Evolutionary conservation across 1,139 yeast species (phyloP).

Genomic region (Suzukiozyma palmioleophila): DNA sequence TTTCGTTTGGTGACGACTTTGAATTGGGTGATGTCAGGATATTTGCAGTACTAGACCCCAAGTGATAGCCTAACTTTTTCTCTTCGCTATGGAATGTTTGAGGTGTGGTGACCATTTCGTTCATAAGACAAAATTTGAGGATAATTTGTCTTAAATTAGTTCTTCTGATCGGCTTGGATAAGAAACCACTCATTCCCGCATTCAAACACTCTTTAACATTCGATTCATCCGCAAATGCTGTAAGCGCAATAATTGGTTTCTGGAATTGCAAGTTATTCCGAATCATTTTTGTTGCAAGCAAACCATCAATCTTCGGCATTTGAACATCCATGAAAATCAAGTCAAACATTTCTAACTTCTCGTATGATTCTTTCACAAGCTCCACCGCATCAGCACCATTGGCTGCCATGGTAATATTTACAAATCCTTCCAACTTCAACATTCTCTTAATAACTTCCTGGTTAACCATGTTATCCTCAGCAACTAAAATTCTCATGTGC

Average conservation of each 20-base stretch:
- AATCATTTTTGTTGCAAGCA: conserved; percentile 73
- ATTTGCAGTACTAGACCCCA: not conserved
- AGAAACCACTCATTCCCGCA: conserved; percentile 84
- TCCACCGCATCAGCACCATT: conserved; percentile 90
- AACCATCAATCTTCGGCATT: conserved; percentile 91
- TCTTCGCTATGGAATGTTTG: conserved; percentile 14
- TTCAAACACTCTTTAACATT: conserved; percentile 73
- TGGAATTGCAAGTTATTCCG: conserved; percentile 59
- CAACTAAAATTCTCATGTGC: conserved; percentile 66
- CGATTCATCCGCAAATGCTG: conserved; percentile 90
- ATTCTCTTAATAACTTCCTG: conserved; percentile 87
- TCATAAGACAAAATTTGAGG: conserved; percentile 34
- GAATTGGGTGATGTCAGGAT: not conserved
- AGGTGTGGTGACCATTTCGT: conserved; percentile 28
- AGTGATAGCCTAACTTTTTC: not conserved
- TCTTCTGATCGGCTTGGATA: conserved; percentile 83
- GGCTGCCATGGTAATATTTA: conserved; percentile 67
- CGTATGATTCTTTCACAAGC: conserved; percentile 49
- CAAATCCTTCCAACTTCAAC: conserved; percentile 75
- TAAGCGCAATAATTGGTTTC: conserved; percentile 84
- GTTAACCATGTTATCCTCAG: conserved; percentile 89
- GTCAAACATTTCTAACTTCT: conserved; percentile 45
- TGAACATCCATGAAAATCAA: conserved; percentile 93
- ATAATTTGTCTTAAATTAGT: conserved; percentile 55
- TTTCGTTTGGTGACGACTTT: not conserved